Evolutionary conservation across 805 yeast genomes (phyloP).

Genomic region (Cyberlindnera xishuangbannaensis): DNA sequence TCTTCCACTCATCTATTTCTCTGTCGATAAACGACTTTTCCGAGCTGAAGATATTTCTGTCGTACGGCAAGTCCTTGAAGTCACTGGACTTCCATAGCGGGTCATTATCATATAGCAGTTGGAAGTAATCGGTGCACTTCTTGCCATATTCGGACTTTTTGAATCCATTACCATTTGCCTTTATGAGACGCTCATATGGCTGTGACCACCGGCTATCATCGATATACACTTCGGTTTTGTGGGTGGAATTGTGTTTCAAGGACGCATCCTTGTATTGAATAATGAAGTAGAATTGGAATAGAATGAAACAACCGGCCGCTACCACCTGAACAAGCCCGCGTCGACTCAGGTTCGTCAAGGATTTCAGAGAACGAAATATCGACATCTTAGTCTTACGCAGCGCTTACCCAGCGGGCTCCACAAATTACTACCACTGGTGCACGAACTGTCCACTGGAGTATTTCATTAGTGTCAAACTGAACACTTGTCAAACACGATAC

Average conservation of each 20-base stretch:
- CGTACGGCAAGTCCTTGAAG: slow-evolving; percentile 16
- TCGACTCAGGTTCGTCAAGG: background rate
- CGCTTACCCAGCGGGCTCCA: too few relatives aligned
- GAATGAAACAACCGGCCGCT: slow-evolving; percentile 1
- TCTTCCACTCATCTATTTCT: slow-evolving; percentile 13
- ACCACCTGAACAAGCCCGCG: background rate
- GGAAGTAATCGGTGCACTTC: slow-evolving; percentile 28
- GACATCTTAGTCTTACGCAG: too few relatives aligned
- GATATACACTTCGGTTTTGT: slow-evolving; percentile 5
- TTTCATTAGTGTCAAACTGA: too few relatives aligned
- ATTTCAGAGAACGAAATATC: too few relatives aligned
- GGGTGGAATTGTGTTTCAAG: background rate
- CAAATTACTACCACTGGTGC: too few relatives aligned
- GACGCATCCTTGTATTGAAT: background rate
- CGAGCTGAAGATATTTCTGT: slow-evolving; percentile 17
- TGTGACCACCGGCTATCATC: slow-evolving; percentile 3
- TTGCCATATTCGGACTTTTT: slow-evolving; percentile 13
- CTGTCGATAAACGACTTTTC: slow-evolving; percentile 15
- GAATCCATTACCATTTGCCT: slow-evolving; percentile 4
- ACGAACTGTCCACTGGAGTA: too few relatives aligned
- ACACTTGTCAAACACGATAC: too few relatives aligned
- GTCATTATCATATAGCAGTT: slow-evolving; percentile 18
- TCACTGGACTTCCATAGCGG: slow-evolving; percentile 21
- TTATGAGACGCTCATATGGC: slow-evolving; percentile 7
- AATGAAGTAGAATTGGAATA: slow-evolving; percentile 10